phyloP scores from a whole-genome alignment of 2,329 filamentous ascomycete species.

The Ophiostoma perfectum region DNA sequence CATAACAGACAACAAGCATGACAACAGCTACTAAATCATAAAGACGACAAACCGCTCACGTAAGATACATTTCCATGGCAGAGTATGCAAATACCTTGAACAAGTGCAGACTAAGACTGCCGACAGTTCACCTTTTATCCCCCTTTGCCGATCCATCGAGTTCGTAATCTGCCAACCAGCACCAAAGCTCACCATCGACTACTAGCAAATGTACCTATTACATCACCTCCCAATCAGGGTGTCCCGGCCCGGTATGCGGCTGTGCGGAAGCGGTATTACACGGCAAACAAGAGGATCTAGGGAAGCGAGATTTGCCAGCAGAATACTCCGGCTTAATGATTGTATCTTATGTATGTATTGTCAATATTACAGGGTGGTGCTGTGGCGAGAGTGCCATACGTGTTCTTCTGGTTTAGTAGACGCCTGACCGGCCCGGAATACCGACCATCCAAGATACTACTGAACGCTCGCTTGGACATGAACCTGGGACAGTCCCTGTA shows the following conservation, averaged over 20 bases:
- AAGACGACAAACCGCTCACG: no score
- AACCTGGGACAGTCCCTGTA: no score
- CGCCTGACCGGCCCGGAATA: neutral
- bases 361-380: neutral
- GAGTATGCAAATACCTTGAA: neutral
- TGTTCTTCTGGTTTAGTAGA: neutral
- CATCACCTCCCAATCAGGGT: neutral
- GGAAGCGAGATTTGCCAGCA: no score
- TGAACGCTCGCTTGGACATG: neutral
- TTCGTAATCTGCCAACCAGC: neutral
- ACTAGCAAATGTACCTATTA: neutral
- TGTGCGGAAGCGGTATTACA: constrained; percentile 3
- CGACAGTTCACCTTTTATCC: neutral
- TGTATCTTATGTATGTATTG: no score
- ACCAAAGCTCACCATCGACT: neutral
- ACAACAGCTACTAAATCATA: no score
- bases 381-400: neutral
- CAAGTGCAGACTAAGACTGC: neutral
- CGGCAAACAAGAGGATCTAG: neutral
- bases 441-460: neutral
- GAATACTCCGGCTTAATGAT: no score
- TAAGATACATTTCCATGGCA: no score
- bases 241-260: constrained; percentile 1
- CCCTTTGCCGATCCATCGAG: neutral
- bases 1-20: no score